phyloP scores from a whole-genome alignment of 345 rosid species.

The Erysimum cheiranthoides region DNA sequence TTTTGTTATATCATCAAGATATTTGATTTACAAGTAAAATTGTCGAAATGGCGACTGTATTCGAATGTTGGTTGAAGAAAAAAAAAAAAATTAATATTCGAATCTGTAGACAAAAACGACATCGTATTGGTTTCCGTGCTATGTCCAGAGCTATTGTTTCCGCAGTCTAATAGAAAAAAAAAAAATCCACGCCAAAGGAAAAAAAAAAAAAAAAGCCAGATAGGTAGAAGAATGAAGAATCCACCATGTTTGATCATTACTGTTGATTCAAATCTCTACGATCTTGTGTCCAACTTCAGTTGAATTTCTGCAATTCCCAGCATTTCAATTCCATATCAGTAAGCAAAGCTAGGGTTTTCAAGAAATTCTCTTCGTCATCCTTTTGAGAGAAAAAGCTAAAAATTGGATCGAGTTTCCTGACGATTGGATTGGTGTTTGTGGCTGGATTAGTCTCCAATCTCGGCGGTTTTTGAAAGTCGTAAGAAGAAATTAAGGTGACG shows the following conservation, averaged over 20 bases:
- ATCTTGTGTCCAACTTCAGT: neutral
- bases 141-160: conserved; percentile 5
- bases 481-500: neutral
- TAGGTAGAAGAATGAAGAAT: conserved; percentile 30
- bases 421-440: conserved; percentile 1
- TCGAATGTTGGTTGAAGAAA: no score
- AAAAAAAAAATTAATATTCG: no score
- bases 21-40: no score
- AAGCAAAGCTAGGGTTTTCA: conserved; percentile 25
- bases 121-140: neutral
- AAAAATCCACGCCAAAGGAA: neutral
- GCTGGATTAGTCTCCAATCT: neutral
- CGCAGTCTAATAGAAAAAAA: neutral
- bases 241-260: conserved; percentile 39
- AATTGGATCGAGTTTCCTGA: conserved; percentile 30
- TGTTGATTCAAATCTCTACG: conserved; percentile 33
- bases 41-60: no score
- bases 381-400: neutral
- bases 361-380: neutral
- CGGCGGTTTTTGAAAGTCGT: neutral
- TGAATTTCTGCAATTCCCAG: neutral
- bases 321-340: conserved; percentile 6
- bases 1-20: no score
- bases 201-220: conserved; percentile 4
- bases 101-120: neutral